These are phyloP conservation scores for Macrophomina tecta DNA, from an alignment of 2,329 filamentous ascomycete species.

Conservation along the genomic window DNA sequence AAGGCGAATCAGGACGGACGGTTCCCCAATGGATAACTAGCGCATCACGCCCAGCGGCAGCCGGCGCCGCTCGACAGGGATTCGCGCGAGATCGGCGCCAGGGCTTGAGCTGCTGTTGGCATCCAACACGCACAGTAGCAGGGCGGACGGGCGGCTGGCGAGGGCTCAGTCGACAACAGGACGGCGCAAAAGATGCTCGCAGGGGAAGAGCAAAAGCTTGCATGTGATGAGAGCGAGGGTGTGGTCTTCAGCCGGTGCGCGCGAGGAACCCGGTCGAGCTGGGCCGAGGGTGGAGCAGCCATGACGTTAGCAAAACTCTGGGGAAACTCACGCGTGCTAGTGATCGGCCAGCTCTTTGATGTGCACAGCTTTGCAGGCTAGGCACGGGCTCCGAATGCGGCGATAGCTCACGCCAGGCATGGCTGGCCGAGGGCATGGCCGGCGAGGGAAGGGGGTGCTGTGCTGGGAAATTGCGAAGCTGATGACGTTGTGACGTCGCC, in stretches of 20 bases:
- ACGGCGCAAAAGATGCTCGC: no score
- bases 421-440: neutral
- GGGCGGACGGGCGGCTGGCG: neutral
- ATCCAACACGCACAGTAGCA: neutral
- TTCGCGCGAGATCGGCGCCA: slow-evolving; percentile 15
- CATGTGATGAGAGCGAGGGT: neutral
- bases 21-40: slow-evolving; percentile 5
- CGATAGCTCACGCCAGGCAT: slow-evolving; percentile 21
- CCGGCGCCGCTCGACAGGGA: slow-evolving; percentile 15
- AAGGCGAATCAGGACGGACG: slow-evolving; percentile 1
- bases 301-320: slow-evolving; percentile 23
- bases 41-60: slow-evolving; percentile 4
- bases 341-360: slow-evolving; percentile 9
- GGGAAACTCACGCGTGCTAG: slow-evolving; percentile 5
- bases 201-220: neutral
- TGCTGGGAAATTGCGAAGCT: slow-evolving; percentile 21
- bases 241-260: neutral
- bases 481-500: slow-evolving; percentile 7
- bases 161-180: neutral
- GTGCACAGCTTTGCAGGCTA: neutral
- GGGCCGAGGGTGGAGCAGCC: neutral
- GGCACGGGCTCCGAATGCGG: slow-evolving; percentile 2
- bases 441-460: slow-evolving; percentile 16
- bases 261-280: slow-evolving; percentile 10
- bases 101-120: neutral